Base-by-base conservation (phyloP, 208 protist species). In the Acanthamoeba castellanii region DNA sequence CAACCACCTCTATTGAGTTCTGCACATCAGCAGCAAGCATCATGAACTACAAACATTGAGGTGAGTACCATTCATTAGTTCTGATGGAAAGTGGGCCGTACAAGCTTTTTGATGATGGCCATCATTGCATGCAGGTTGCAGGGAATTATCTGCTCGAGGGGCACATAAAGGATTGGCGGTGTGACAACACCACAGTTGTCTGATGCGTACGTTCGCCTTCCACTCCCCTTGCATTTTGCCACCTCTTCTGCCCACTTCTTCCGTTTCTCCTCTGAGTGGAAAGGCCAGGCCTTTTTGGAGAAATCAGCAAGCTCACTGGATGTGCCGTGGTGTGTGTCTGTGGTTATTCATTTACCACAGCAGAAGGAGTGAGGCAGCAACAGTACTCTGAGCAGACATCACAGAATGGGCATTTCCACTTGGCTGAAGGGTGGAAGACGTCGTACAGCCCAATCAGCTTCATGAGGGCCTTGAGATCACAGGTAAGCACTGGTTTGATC, bases 81-180 rank as follows among this genome's bases (percentile, higher is more conserved):
- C n/a, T n/a, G 3, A 13, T 42, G 30, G 3, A 42, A 16, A 13
- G n/a, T 37, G 32, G 6, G 13, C 3, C 68, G 13, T 76, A 87
- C 78, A n/a, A 87, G 47, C 78, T 87, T 87, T 4, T 32, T 3
- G 22, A 87, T 4, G 47, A 87, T 3, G 78, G 34, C 4, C 78
- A 87, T 87, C 25, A 84, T 30, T 13, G 18, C 13, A 45, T 84
- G 74, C 74, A 84, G 20, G 25, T 87, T 34, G 78, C 78, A 87
- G 20, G 78, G 78, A 14, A 87, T 87, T 11, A 87, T 14, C 25
- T 52, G 4, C 9, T 57, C 11, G 47, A 87, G 42, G 3, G 42
- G 78, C 6, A 87, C 4, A 8, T 52, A 18, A 4, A 87, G 47
- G 30, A 87, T 34, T 3, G 78, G 78, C 42, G 8, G 8, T 4